Conservation (phyloP, 2,329 filamentous ascomycete species). For the Microdochium paspali region DNA sequence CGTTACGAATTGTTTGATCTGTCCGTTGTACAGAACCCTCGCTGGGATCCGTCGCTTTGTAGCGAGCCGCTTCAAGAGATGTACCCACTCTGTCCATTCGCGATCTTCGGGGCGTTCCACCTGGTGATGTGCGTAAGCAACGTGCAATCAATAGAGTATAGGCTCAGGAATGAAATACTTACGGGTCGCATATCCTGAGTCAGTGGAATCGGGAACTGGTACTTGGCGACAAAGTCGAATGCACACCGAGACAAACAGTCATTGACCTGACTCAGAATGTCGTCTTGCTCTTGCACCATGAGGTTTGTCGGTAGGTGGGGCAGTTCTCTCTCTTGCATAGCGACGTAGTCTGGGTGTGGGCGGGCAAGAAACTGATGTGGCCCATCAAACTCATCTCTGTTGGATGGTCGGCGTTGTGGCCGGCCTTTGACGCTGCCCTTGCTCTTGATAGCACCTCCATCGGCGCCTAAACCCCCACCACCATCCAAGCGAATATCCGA, state of each 20-base stretch:
- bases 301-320: constrained; percentile 77
- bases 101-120: constrained; percentile 64
- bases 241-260: constrained; percentile 77
- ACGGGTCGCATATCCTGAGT: constrained; percentile 70
- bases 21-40: constrained; percentile 75
- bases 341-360: constrained; percentile 60
- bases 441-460: constrained; percentile 30
- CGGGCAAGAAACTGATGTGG: constrained; percentile 73
- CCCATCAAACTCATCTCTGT: constrained; percentile 83
- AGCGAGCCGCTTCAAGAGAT: constrained; percentile 73
- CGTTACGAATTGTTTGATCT: constrained; percentile 86
- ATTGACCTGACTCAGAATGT: constrained; percentile 71
- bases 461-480: constrained; percentile 26
- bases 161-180: constrained; percentile 11
- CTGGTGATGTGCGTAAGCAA: not conserved
- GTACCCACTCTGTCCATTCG: constrained; percentile 90
- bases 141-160: not conserved
- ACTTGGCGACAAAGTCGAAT: constrained; percentile 85
- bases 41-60: constrained; percentile 81
- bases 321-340: constrained; percentile 69
- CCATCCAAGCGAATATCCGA: constrained; percentile 53
- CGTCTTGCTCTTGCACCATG: constrained; percentile 75
- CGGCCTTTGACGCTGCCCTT: constrained; percentile 38
- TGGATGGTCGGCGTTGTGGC: constrained; percentile 61
- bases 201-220: constrained; percentile 80